A percentile compares a stretch with the other conserved stretches of the same genome.
phyloP scores from a whole-genome alignment of 2,329 filamentous ascomycete genomes.

The Metarhizium album region DNA sequence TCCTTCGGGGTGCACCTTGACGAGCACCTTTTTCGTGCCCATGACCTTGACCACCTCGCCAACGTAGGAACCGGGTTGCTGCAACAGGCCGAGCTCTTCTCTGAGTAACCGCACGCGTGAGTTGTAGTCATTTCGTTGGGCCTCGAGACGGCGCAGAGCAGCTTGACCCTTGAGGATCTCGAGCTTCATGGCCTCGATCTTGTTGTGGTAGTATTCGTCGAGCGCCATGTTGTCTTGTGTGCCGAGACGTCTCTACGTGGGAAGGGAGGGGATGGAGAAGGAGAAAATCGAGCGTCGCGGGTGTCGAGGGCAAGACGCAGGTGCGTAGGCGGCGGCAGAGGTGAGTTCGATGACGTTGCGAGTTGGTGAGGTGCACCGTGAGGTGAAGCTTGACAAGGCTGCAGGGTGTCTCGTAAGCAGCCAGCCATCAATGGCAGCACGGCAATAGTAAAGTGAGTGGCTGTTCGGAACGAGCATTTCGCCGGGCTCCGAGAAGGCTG shows the following conservation, averaged over 20 bases:
- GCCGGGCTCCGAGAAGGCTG: slow-evolving; percentile 8
- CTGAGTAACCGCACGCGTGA: slow-evolving; percentile 87
- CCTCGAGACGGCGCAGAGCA: slow-evolving; percentile 86
- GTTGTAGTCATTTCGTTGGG: slow-evolving; percentile 98
- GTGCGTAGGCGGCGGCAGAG: too few species aligned
- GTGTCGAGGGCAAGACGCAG: neutral
- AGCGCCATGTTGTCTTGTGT: slow-evolving; percentile 71
- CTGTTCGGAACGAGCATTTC: slow-evolving; percentile 9
- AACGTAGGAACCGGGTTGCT: slow-evolving; percentile 96
- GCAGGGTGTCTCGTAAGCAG: slow-evolving; percentile 16
- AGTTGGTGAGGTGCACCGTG: neutral
- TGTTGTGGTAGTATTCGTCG: slow-evolving; percentile 99
- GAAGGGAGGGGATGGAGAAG: neutral
- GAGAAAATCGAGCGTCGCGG: neutral
- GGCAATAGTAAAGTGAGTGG: too few species aligned
- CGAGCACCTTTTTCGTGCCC: slow-evolving; percentile 97
- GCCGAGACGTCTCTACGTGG: neutral
- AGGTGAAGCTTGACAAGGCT: slow-evolving; percentile 14
- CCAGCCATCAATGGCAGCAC: neutral
- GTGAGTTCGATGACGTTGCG: neutral
- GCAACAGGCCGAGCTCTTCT: slow-evolving; percentile 89
- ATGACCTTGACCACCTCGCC: slow-evolving; percentile 99
- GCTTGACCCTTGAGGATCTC: slow-evolving; percentile 99
- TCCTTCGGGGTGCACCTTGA: slow-evolving; percentile 97
- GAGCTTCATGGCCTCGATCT: slow-evolving; percentile 99